phyloP scores from a whole-genome alignment of 441 rosid genomes.

The Biscutella auriculata region DNA sequence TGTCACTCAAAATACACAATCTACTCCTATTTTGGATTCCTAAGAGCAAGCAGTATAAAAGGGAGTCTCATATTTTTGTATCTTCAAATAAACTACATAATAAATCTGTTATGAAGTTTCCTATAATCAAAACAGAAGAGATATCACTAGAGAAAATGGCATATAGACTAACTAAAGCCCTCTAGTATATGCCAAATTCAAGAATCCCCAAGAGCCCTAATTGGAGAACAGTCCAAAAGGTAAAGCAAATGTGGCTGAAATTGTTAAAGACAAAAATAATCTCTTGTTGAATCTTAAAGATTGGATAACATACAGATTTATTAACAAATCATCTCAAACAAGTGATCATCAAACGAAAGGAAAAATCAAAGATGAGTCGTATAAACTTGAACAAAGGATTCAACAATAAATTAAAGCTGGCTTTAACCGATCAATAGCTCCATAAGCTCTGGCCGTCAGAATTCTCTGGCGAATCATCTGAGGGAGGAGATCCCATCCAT shows the following conservation, averaged over 20 bases:
- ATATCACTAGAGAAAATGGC: neutral
- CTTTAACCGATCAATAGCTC: constrained; percentile 35
- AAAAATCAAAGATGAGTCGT: constrained; percentile 11
- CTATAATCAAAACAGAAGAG: neutral
- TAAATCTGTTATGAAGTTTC: neutral
- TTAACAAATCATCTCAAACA: constrained; percentile 17
- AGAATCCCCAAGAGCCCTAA: constrained; percentile 5
- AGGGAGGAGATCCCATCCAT: constrained; percentile 41
- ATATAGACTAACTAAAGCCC: neutral
- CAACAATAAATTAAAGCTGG: neutral
- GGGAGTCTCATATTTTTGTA: neutral
- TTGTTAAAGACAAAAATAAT: neutral
- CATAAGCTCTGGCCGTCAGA: constrained; percentile 55
- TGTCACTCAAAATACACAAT: neutral
- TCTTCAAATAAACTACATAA: neutral
- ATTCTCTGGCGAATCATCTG: constrained; percentile 49
- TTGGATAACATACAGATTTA: neutral
- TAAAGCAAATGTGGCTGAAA: neutral
- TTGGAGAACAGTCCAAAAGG: neutral
- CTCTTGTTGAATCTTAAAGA: neutral
- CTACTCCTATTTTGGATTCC: neutral
- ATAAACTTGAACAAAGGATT: neutral
- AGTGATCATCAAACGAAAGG: neutral
- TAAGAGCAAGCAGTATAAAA: neutral
- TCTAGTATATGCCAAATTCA: neutral